phyloP scores from a whole-genome alignment of 345 rosid genomes.

The Sonneratia alba region DNA sequence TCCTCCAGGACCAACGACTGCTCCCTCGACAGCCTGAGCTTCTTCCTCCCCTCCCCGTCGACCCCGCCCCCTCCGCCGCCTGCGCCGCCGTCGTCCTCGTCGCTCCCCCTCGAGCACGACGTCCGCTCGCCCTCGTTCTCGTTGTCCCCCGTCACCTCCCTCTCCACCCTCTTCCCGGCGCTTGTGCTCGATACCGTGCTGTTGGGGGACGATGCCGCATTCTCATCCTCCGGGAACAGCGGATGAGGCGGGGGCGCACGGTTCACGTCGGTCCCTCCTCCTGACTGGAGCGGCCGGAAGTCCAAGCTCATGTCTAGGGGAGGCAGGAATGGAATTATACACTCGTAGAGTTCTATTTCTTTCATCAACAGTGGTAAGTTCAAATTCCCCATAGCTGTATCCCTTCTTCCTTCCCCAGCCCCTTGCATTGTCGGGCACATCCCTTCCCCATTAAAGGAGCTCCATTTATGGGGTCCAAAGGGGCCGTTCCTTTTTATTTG shows the following conservation, averaged over 20 bases:
- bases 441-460: neutral
- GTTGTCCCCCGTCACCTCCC: constrained; percentile 38
- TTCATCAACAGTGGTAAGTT: constrained; percentile 1
- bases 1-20: constrained; percentile 79
- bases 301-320: constrained; percentile 38
- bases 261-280: constrained; percentile 5
- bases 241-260: constrained; percentile 32
- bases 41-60: constrained; percentile 64
- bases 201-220: constrained; percentile 66
- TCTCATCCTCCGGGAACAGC: constrained; percentile 44
- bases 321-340: constrained; percentile 1
- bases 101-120: constrained; percentile 64
- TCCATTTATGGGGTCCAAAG: neutral
- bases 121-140: constrained; percentile 54
- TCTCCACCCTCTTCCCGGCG: constrained; percentile 59
- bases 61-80: constrained; percentile 14
- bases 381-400: neutral
- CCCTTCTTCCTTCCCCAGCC: neutral
- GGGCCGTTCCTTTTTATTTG: neutral
- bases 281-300: constrained; percentile 26
- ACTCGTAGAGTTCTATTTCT: constrained; percentile 2
- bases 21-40: constrained; percentile 70
- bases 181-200: constrained; percentile 71
- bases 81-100: constrained; percentile 46
- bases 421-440: too few relatives aligned